phyloP scores from a whole-genome alignment of 2,329 filamentous ascomycete genomes.

The Albifimbria verrucaria region DNA sequence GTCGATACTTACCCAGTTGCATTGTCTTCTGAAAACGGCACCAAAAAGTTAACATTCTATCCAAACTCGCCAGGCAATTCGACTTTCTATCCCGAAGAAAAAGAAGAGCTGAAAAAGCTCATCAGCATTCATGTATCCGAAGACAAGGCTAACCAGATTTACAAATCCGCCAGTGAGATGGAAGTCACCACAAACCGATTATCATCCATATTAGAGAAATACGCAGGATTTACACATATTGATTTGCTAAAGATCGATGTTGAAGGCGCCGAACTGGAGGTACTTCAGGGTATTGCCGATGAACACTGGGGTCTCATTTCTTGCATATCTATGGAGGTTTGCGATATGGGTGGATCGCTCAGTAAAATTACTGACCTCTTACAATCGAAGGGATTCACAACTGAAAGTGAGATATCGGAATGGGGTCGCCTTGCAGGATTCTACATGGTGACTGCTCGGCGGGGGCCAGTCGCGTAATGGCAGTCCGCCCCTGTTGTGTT shows the following conservation, averaged over 20 bases:
- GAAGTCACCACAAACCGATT: constrained; percentile 12
- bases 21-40: constrained; percentile 5
- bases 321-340: constrained; percentile 17
- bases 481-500: too few species aligned
- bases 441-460: not conserved
- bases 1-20: constrained; percentile 11
- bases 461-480: too few species aligned
- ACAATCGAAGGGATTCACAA: constrained; percentile 14
- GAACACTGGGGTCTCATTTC: constrained; percentile 15
- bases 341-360: constrained; percentile 9
- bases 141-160: constrained; percentile 6
- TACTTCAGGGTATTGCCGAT: constrained; percentile 17
- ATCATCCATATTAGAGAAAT: constrained; percentile 15
- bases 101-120: constrained; percentile 5
- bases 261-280: constrained; percentile 19
- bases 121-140: constrained; percentile 1
- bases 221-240: constrained; percentile 10
- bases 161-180: not conserved
- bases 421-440: not conserved
- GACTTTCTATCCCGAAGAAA: constrained; percentile 14
- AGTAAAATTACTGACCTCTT: constrained; percentile 13
- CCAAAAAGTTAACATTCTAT: constrained; percentile 13
- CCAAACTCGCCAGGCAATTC: constrained; percentile 18
- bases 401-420: constrained; percentile 1
- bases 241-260: constrained; percentile 25